These are phyloP conservation scores for Aspergillus cristatus DNA, from an alignment of 495 filamentous ascomycete genomes.

Conservation along the genomic window DNA sequence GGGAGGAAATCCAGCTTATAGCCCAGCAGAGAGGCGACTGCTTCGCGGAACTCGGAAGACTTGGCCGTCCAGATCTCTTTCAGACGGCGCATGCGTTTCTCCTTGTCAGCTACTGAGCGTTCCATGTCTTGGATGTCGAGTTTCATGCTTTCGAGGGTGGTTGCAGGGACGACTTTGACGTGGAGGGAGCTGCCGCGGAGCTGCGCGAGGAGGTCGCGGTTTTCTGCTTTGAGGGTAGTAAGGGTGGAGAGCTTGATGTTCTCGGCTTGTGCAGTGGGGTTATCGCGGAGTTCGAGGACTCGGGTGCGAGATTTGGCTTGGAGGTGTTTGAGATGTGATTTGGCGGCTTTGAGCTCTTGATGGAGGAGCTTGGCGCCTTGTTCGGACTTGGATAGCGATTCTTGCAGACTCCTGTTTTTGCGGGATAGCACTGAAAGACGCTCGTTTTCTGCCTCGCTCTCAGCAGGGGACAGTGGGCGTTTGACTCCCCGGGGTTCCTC, in stretches of 20 bases:
- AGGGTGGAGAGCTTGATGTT: conserved; percentile 74
- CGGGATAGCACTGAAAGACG: conserved; percentile 73
- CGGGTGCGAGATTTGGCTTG: conserved; percentile 69
- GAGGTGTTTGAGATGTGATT: conserved; percentile 62
- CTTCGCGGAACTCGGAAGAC: conserved; percentile 85
- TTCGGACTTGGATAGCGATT: conserved; percentile 58
- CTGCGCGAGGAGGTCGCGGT: conserved; percentile 68
- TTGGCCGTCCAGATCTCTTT: conserved; percentile 87
- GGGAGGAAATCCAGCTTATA: conserved; percentile 91
- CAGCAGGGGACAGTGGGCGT: conserved; percentile 47
- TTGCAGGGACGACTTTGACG: conserved; percentile 58
- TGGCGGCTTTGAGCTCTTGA: conserved; percentile 62
- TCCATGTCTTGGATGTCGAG: conserved; percentile 65
- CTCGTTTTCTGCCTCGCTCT: conserved; percentile 59
- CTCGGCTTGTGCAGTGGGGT: conserved; percentile 78
- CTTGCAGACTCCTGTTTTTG: conserved; percentile 78
- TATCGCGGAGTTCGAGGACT: conserved; percentile 76
- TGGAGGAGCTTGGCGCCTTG: conserved; percentile 55
- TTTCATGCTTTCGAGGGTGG: conserved; percentile 61
- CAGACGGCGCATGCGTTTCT: conserved; percentile 75
- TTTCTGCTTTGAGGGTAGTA: conserved; percentile 68
- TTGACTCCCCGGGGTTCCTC: conserved; percentile 32
- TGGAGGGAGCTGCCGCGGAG: conserved; percentile 44
- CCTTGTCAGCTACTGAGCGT: conserved; percentile 64
- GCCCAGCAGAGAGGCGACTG: conserved; percentile 77